phyloP scores from a whole-genome alignment of 768 basidiomycete genomes.

The Guyanaporus albipodus region DNA sequence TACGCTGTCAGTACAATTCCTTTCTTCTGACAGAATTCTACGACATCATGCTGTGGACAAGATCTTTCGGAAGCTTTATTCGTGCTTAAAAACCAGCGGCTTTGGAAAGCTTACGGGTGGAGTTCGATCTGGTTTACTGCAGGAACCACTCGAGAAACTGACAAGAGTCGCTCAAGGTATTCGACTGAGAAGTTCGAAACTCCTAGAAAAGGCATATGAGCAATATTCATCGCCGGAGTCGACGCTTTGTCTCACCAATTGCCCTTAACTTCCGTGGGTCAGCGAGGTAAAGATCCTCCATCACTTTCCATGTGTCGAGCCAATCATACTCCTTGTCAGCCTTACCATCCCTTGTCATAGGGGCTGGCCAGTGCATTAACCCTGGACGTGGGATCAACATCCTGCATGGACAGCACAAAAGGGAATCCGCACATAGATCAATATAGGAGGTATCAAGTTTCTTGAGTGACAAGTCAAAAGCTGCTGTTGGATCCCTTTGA shows the following conservation, averaged over 20 bases:
- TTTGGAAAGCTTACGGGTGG: slow-evolving; percentile 52
- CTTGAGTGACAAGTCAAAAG: slow-evolving; percentile 66
- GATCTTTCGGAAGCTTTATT: slow-evolving; percentile 34
- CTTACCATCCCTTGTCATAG: slow-evolving; percentile 54
- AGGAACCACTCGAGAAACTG: slow-evolving; percentile 52
- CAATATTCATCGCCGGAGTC: not conserved
- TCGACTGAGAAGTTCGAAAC: slow-evolving; percentile 70
- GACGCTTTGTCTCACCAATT: slow-evolving; percentile 47
- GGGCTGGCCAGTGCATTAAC: slow-evolving; percentile 83
- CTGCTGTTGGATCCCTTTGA: slow-evolving; percentile 54
- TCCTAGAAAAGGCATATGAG: slow-evolving; percentile 31
- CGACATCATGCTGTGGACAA: slow-evolving; percentile 63
- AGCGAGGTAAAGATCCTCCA: slow-evolving; percentile 66
- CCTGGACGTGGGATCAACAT: slow-evolving; percentile 33
- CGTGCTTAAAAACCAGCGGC: not conserved
- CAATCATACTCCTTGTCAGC: slow-evolving; percentile 57
- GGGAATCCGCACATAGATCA: slow-evolving; percentile 58
- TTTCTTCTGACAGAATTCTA: slow-evolving; percentile 55
- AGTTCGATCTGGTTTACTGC: slow-evolving; percentile 80
- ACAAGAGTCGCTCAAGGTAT: slow-evolving; percentile 59
- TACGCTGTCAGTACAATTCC: slow-evolving; percentile 75
- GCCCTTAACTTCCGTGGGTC: slow-evolving; percentile 70
- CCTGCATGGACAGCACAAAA: not conserved
- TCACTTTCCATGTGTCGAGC: slow-evolving; percentile 74
- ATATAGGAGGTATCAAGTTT: slow-evolving; percentile 71